Conservation (phyloP, 2,329 filamentous ascomycete genomes). For the Triangularia verruculosa region DNA sequence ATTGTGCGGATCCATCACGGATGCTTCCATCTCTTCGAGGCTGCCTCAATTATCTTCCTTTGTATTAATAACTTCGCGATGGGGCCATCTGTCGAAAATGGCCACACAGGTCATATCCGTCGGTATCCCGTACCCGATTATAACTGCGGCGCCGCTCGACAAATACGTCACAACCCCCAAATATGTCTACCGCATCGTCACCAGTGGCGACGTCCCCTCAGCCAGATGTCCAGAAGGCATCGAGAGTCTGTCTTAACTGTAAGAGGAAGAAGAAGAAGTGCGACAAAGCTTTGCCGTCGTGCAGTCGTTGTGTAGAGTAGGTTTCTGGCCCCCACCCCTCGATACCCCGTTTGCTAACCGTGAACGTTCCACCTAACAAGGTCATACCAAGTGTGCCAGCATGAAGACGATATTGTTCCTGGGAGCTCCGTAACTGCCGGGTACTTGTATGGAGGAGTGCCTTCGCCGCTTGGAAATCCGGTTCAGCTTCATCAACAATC, state of each 20-base stretch:
- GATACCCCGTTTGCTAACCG: constrained; percentile 2
- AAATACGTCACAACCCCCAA: not conserved
- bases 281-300: constrained; percentile 31
- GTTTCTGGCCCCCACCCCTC: constrained; percentile 7
- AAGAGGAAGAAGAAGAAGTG: constrained; percentile 32
- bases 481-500: not conserved
- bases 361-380: constrained; percentile 12
- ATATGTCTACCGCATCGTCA: constrained; percentile 24
- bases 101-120: not conserved
- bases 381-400: constrained; percentile 28
- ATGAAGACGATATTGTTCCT: constrained; percentile 27
- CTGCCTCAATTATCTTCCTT: constrained; percentile 16
- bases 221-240: constrained; percentile 23
- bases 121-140: constrained; percentile 9
- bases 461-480: constrained; percentile 2
- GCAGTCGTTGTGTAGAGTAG: constrained; percentile 31
- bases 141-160: constrained; percentile 9
- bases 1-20: constrained; percentile 1
- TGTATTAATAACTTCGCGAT: constrained; percentile 18
- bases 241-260: constrained; percentile 31
- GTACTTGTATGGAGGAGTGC: constrained; percentile 15
- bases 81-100: not conserved
- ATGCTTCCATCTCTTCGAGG: constrained; percentile 5
- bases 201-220: constrained; percentile 24
- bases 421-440: not conserved